Conservation (phyloP, 2,329 filamentous ascomycete genomes). For the Juglanconis oblonga region DNA sequence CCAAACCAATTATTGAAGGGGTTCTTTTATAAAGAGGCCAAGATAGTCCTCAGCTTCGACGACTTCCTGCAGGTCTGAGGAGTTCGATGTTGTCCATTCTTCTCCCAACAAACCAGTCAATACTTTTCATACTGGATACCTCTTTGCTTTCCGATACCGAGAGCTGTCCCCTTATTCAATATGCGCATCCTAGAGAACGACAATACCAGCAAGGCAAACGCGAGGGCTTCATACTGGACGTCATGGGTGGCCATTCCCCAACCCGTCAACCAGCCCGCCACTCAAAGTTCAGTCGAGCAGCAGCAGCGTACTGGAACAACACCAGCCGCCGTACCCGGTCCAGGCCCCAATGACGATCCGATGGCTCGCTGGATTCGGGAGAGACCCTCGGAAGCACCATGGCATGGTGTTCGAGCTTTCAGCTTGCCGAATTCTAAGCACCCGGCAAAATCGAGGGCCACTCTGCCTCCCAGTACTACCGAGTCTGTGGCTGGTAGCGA, state of each 20-base stretch:
- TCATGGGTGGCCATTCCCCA: not conserved
- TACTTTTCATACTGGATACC: too few relatives aligned
- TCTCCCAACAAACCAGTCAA: too few relatives aligned
- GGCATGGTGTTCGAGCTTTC: not conserved
- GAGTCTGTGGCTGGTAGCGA: not conserved
- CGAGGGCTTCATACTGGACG: not conserved
- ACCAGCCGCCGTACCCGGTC: too few relatives aligned
- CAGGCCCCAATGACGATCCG: not conserved
- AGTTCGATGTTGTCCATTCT: too few relatives aligned
- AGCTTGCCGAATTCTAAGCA: not conserved
- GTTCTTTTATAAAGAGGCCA: too few relatives aligned
- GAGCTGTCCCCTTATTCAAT: not conserved
- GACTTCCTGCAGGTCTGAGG: too few relatives aligned
- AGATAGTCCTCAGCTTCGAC: too few relatives aligned
- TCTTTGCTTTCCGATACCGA: not conserved
- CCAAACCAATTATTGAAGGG: too few relatives aligned
- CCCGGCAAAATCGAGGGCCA: not conserved
- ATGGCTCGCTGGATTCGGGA: constrained; percentile 7
- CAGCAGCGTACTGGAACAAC: not conserved
- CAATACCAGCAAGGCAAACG: not conserved
- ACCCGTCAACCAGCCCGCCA: not conserved
- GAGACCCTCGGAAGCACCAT: not conserved
- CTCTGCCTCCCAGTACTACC: not conserved
- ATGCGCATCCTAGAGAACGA: not conserved
- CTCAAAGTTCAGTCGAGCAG: not conserved